A percentile compares a stretch with the other conserved stretches of the same genome.
These are phyloP conservation scores for Moesziomyces globuligerus DNA, from an alignment of 1,284 basidiomycete genomes.

Conservation along the genomic window DNA sequence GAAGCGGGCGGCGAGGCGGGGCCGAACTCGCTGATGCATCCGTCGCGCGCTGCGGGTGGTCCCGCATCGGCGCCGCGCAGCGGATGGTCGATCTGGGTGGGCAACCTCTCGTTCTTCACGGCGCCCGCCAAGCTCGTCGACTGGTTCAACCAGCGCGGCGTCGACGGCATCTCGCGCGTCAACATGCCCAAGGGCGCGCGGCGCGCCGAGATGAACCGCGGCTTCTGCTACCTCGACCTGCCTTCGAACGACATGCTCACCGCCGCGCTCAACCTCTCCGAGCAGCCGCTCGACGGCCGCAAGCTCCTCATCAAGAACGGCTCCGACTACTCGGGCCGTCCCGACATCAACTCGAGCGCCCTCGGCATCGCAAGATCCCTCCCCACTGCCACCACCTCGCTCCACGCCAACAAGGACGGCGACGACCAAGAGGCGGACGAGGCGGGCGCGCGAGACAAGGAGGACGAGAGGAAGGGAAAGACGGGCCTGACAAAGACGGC, in stretches of 20 bases:
- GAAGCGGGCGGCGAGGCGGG: too few species aligned
- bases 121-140: slow-evolving; percentile 47
- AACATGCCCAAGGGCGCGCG: slow-evolving; percentile 71
- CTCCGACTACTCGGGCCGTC: slow-evolving; percentile 68
- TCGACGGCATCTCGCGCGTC: slow-evolving; percentile 70
- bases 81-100: slow-evolving; percentile 75
- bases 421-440: slow-evolving; percentile 1
- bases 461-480: slow-evolving; percentile 44
- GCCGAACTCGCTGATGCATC: slow-evolving; percentile 39
- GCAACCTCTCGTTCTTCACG: slow-evolving; percentile 63
- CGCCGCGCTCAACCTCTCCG: slow-evolving; percentile 81
- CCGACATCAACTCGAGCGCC: slow-evolving; percentile 56
- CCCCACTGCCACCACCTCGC: not conserved
- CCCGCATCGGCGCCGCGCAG: slow-evolving; percentile 15
- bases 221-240: slow-evolving; percentile 97
- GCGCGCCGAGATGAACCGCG: slow-evolving; percentile 71
- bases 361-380: slow-evolving; percentile 30
- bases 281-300: slow-evolving; percentile 83
- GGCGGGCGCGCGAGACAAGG: not conserved
- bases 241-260: slow-evolving; percentile 78
- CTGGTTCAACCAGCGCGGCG: slow-evolving; percentile 54
- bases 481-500: slow-evolving; percentile 77
- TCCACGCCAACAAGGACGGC: slow-evolving; percentile 6
- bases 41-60: slow-evolving; percentile 11
- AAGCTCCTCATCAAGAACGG: slow-evolving; percentile 93